Evolutionary conservation across 179 eudicot genomes (phyloP), one percentile per base, ranked within the genome.

Genomic region (Heliamphora pulchella): DNA sequence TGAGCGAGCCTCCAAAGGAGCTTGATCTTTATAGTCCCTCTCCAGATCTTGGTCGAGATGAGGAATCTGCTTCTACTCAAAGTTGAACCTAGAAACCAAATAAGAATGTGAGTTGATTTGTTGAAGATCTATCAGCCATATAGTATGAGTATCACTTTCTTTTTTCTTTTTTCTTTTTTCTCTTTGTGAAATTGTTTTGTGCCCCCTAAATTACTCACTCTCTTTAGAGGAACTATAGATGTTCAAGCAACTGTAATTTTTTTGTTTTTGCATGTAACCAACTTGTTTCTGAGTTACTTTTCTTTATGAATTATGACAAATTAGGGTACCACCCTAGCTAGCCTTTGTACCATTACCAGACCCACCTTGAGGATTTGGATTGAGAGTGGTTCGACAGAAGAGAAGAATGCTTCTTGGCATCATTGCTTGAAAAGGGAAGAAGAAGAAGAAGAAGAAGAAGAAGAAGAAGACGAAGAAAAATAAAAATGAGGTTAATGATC

Each of bases 1-100:
- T 82, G 80, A 91, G 96, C 48, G 97, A 90, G 84, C 90, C 94
- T 81, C 90, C 90, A 5, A 87, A 89, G 83, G 88, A 89, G 76
- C 67, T 71, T 79, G 89, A 81, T 77, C 68, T 85, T 51, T 87
- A 81, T 55, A 62, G 76, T 75, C 83, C 85, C 77, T 85, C 90
- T 48, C 89, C 87, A 0, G 89, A 86, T 44, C 4, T 73, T 1
- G 81, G 61, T 80, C 81, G 66, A 62, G 80, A 77, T n/a, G 75
- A 73, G 83, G 82, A 85, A 73, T 41, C 72, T 47, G 43, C 39
- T n/a, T 47, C 39, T 47, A 72, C 76, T 3, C 10, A 15, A 51
- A 72, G 11, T 51, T 72, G 22, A 54, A 54, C 20, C 15, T 5
- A 22, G 41, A 63, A 63, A 43, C 48, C 48, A 8, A 13, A 15